A percentile compares a stretch with the other conserved stretches of the same genome.
These are phyloP conservation scores for Sclerotinia trifoliorum DNA, from an alignment of 2,329 filamentous ascomycete genomes.

Conservation along the genomic window DNA sequence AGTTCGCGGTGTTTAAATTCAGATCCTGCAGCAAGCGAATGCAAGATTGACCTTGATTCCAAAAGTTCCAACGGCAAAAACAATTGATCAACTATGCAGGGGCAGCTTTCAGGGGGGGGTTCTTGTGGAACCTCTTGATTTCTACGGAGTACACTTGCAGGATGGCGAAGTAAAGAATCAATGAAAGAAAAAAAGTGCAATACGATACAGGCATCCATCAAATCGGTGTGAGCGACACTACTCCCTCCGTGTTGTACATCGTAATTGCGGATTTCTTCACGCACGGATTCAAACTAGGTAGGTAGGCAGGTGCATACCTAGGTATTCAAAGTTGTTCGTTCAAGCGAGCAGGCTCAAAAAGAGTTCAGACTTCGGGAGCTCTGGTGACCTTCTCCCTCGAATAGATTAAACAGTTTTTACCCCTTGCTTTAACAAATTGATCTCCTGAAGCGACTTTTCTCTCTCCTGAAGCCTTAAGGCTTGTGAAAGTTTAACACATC, in stretches of 20 bases:
- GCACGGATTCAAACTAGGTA: background rate
- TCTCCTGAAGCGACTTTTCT: background rate
- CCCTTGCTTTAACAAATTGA: conserved; percentile 2
- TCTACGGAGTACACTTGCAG: no score
- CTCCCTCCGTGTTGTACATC: background rate
- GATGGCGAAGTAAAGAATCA: background rate
- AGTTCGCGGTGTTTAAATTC: background rate
- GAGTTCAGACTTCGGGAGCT: background rate
- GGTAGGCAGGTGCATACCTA: no score
- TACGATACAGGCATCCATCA: conserved; percentile 5
- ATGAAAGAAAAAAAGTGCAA: background rate
- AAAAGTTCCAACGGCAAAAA: background rate
- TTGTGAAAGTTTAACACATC: background rate
- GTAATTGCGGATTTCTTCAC: conserved; percentile 12
- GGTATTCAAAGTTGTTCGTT: background rate
- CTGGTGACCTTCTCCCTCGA: background rate
- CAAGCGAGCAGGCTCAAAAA: conserved; percentile 6
- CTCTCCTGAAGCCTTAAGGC: background rate
- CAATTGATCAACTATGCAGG: background rate
- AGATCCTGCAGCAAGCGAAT: background rate
- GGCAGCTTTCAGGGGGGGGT: background rate
- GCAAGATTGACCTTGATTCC: background rate
- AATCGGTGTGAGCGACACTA: conserved; percentile 9
- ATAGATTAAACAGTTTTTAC: conserved; percentile 5
- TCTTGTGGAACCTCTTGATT: background rate